These are phyloP conservation scores for Talaromyces ruber DNA, from an alignment of 495 filamentous ascomycete genomes.

Conservation along the genomic window DNA sequence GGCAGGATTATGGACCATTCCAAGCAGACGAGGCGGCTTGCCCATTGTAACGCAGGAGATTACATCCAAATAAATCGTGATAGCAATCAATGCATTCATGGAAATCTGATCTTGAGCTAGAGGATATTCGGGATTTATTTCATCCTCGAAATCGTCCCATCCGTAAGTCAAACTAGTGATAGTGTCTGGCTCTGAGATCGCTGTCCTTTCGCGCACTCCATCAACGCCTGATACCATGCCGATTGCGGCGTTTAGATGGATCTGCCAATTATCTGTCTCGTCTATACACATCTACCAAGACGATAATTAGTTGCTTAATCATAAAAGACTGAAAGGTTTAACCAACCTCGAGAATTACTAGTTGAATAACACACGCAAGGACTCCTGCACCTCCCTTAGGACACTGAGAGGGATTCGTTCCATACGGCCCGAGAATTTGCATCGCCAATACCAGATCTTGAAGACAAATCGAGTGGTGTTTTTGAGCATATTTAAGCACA, in stretches of 20 bases:
- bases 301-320: neutral
- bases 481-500: neutral
- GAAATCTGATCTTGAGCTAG: neutral
- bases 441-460: neutral
- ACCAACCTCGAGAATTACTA: neutral
- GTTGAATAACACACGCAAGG: neutral
- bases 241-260: neutral
- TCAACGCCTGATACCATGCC: neutral
- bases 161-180: neutral
- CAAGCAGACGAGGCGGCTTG: neutral
- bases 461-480: neutral
- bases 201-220: neutral
- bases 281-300: neutral
- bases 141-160: neutral
- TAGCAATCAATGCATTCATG: neutral
- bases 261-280: neutral
- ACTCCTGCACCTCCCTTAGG: neutral
- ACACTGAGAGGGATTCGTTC: neutral
- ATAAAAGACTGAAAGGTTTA: neutral
- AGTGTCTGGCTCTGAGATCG: neutral
- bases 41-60: neutral
- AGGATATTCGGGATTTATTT: neutral
- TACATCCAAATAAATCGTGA: neutral
- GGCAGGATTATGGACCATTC: neutral
- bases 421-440: neutral